phyloP scores from a whole-genome alignment of 2,329 filamentous ascomycete genomes.

The Neonectria magnoliae region DNA sequence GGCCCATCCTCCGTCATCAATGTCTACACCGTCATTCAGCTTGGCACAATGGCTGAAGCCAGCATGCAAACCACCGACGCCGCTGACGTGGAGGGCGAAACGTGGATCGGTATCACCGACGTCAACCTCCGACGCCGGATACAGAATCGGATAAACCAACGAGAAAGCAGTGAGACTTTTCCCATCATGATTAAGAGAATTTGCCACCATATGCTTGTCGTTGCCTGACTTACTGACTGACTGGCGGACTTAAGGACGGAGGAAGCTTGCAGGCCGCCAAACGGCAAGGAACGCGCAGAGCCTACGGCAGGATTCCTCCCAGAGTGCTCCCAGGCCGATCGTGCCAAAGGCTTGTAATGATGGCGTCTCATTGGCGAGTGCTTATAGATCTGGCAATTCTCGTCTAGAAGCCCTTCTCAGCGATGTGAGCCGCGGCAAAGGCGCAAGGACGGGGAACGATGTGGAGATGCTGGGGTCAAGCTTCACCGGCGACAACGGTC shows the following conservation, averaged over 20 bases:
- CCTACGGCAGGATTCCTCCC: not conserved
- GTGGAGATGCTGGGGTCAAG: not conserved
- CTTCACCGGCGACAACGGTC: not conserved
- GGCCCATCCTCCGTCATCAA: not conserved
- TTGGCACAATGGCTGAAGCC: not conserved
- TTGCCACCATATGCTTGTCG: no score
- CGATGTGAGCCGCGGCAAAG: not conserved
- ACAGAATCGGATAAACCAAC: not conserved
- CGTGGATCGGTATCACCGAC: not conserved
- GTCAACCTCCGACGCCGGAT: not conserved
- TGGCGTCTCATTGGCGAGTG: no score
- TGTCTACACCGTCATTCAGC: not conserved
- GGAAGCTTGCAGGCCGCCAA: not conserved
- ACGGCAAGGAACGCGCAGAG: not conserved
- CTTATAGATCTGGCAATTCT: no score
- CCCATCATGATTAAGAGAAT: not conserved
- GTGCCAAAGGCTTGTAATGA: not conserved
- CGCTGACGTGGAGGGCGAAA: not conserved
- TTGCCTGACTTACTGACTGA: not conserved
- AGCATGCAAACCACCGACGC: not conserved
- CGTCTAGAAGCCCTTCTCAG: not conserved
- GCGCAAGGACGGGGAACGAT: not conserved
- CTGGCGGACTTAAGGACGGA: not conserved
- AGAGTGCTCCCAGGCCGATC: not conserved
- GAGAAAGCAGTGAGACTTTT: not conserved